Conservation (phyloP, 768 basidiomycete genomes). For the Neoboletus subvelutipes region DNA sequence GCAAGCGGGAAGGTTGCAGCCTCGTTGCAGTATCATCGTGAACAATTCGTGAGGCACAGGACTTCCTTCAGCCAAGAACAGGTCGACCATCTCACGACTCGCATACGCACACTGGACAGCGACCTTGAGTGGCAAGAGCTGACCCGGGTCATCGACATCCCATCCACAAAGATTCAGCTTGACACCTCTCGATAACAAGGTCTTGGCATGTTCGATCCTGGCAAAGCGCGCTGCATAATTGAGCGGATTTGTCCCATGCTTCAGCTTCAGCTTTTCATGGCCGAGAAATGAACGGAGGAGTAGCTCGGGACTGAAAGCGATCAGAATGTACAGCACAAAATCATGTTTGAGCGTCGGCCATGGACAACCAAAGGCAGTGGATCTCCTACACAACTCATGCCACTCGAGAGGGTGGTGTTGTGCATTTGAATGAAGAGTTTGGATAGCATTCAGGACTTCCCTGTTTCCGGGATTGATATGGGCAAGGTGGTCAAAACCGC, state of each 20-base stretch:
- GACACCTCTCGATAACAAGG: background rate
- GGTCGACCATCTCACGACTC: background rate
- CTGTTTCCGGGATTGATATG: background rate
- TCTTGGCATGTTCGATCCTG: background rate
- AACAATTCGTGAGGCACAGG: constrained; percentile 1
- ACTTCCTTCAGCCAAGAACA: background rate
- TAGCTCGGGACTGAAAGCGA: background rate
- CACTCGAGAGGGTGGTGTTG: background rate
- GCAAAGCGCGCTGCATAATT: background rate
- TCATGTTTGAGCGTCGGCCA: background rate
- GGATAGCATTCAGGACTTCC: background rate
- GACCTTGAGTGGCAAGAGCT: background rate
- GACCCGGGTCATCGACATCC: background rate
- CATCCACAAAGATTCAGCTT: background rate
- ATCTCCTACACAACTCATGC: background rate
- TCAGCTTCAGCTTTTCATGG: background rate
- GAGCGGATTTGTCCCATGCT: constrained; percentile 4
- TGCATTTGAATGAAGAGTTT: background rate
- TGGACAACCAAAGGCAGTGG: fast-evolving
- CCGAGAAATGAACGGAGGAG: background rate
- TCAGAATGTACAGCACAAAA: background rate
- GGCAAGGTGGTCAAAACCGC: background rate
- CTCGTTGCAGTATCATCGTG: fast-evolving
- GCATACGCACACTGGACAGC: background rate
- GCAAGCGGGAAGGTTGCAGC: background rate